A percentile compares a stretch with the other conserved stretches of the same genome.
Evolutionary conservation across 1,139 yeast species (phyloP).

Genomic region (Hansenula sp.): DNA sequence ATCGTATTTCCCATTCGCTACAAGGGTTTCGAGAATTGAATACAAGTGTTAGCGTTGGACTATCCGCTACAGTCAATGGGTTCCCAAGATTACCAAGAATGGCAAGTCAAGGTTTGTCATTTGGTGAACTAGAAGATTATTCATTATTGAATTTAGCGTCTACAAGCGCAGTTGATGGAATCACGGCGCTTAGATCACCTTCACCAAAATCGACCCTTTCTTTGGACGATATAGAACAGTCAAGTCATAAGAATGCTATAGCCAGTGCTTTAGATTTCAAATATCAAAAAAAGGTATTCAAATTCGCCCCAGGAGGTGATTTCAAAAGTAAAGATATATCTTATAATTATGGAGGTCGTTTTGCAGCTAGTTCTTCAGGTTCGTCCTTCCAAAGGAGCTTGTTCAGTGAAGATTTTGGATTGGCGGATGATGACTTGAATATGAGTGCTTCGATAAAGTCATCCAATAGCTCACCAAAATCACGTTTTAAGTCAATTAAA

Average conservation of each 20-base stretch:
- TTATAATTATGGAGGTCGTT: too few relatives aligned
- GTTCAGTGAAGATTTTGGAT: neutral
- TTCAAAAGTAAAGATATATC: too few relatives aligned
- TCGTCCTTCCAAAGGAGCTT: too few relatives aligned
- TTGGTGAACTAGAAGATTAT: constrained; percentile 6
- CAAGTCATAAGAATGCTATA: constrained; percentile 31
- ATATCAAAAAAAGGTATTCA: constrained; percentile 31
- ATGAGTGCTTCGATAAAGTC: too few relatives aligned
- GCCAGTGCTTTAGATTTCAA: constrained; percentile 48
- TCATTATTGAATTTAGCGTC: constrained; percentile 15
- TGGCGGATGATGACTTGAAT: too few relatives aligned
- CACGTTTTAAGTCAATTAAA: constrained; percentile 4
- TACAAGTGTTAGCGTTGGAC: too few relatives aligned
- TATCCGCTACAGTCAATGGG: too few relatives aligned
- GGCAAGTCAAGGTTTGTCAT: neutral
- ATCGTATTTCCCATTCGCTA: constrained; percentile 11
- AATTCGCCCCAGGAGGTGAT: constrained; percentile 25
- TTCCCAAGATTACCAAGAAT: constrained; percentile 10
- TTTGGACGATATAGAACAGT: neutral
- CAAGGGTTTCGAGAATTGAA: constrained; percentile 4
- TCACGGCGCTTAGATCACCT: constrained; percentile 8
- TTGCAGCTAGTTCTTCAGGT: too few relatives aligned
- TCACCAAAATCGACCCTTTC: constrained; percentile 6
- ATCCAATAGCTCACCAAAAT: constrained; percentile 1
- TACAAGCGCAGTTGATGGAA: constrained; percentile 14